Conservation (phyloP, 2,329 filamentous ascomycete species). For the Aspergillus sp. region DNA sequence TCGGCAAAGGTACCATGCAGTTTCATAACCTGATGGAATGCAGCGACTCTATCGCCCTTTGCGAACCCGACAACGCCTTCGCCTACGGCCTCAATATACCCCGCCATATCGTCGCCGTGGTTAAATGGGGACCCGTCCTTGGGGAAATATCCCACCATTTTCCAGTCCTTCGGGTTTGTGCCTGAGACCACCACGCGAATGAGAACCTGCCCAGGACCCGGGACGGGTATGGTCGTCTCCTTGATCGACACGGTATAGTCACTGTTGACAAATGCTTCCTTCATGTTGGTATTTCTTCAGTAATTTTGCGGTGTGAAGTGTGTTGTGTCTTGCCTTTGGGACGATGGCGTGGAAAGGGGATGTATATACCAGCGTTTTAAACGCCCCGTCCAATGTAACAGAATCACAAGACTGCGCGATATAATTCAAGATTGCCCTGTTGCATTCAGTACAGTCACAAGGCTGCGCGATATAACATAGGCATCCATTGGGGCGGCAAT, state of each 20-base stretch:
- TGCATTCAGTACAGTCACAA: too few species aligned
- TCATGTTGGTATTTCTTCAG: background rate
- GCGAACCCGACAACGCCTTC: slow-evolving; percentile 54
- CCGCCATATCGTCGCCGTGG: slow-evolving; percentile 54
- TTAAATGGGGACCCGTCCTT: slow-evolving; percentile 28
- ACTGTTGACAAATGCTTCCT: slow-evolving; percentile 1
- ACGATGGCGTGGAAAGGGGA: too few species aligned
- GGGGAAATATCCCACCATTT: background rate
- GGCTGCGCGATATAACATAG: too few species aligned
- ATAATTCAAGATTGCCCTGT: too few species aligned
- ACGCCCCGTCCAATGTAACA: too few species aligned
- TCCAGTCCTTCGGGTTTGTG: slow-evolving; percentile 51
- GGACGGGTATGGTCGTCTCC: slow-evolving; percentile 35
- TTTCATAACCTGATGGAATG: slow-evolving; percentile 49
- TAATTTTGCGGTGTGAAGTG: background rate
- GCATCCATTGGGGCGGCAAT: too few species aligned
- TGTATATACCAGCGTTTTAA: too few species aligned
- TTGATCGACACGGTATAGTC: background rate
- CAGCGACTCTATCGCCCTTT: slow-evolving; percentile 54
- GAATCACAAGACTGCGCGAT: too few species aligned
- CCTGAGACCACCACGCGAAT: slow-evolving; percentile 39
- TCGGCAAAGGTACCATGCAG: slow-evolving; percentile 55
- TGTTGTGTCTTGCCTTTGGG: background rate
- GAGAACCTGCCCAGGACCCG: slow-evolving; percentile 33
- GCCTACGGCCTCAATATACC: slow-evolving; percentile 53